Conservation (phyloP, 352 stramenopile species). For the Globisporangium perplexum region DNA sequence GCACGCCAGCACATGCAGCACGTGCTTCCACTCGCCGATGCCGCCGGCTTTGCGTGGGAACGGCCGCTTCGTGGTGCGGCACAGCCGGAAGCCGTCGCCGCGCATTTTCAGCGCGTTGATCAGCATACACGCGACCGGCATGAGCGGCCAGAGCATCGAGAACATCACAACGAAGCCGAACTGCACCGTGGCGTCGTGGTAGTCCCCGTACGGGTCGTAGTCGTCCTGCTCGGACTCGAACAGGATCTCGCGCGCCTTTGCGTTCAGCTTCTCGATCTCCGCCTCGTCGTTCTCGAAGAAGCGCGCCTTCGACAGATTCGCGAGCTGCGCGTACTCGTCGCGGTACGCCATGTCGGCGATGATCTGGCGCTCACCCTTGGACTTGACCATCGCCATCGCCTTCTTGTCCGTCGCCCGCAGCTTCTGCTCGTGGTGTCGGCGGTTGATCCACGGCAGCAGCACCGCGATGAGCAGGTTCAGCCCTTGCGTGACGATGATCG, state of each 20-base stretch:
- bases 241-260: constrained; percentile 60
- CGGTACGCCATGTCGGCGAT: constrained; percentile 59
- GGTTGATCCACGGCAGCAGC: constrained; percentile 64
- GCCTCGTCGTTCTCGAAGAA: constrained; percentile 62
- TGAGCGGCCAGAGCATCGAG: constrained; percentile 78
- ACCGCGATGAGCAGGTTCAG: constrained; percentile 75
- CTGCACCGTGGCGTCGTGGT: constrained; percentile 75
- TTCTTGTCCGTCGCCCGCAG: constrained; percentile 48
- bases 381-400: constrained; percentile 62
- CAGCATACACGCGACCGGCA: constrained; percentile 69
- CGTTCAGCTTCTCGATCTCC: constrained; percentile 62
- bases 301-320: constrained; percentile 60
- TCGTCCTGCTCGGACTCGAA: constrained; percentile 72
- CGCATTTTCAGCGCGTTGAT: constrained; percentile 80
- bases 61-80: constrained; percentile 61
- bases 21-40: constrained; percentile 68
- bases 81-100: constrained; percentile 69
- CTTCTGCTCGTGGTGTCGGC: constrained; percentile 61
- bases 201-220: constrained; percentile 81
- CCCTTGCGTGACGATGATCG: constrained; percentile 74
- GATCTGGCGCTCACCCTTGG: constrained; percentile 51
- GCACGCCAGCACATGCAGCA: constrained; percentile 63
- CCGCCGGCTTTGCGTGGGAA: constrained; percentile 66
- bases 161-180: constrained; percentile 88
- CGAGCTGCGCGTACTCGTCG: constrained; percentile 30